Evolutionary conservation across 352 stramenopile species (phyloP).

Genomic region (Phytophthora hibernalis): DNA sequence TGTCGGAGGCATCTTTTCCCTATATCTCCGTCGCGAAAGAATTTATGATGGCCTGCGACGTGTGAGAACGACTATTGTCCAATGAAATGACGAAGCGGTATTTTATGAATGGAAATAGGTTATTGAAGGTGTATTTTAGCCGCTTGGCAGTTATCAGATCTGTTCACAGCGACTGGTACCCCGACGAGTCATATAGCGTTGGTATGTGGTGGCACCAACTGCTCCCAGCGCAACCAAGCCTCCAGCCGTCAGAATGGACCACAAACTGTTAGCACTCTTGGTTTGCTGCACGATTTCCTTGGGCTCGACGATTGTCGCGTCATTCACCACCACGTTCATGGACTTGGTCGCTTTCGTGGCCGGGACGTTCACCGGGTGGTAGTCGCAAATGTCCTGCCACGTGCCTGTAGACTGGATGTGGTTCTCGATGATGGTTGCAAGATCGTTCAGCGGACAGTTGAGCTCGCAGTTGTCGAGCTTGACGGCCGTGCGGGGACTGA

Average conservation of each 20-base stretch:
- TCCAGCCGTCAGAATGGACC: constrained; percentile 46
- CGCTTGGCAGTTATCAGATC: constrained; percentile 10
- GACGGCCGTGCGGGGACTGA: constrained; percentile 52
- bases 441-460: constrained; percentile 65
- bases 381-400: constrained; percentile 80
- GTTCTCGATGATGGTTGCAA: constrained; percentile 60
- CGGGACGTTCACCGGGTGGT: constrained; percentile 58
- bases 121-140: constrained; percentile 3
- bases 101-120: constrained; percentile 46
- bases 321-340: constrained; percentile 37
- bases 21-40: constrained; percentile 28
- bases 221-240: constrained; percentile 49
- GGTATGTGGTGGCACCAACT: constrained; percentile 49
- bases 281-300: constrained; percentile 13
- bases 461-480: constrained; percentile 68
- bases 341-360: constrained; percentile 32
- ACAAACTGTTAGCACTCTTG: constrained; percentile 22
- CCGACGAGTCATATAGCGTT: constrained; percentile 53
- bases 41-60: constrained; percentile 17
- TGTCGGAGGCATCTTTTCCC: constrained; percentile 19
- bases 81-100: not conserved
- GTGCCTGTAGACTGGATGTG: constrained; percentile 67
- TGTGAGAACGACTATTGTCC: constrained; percentile 15
- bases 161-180: constrained; percentile 49
- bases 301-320: constrained; percentile 31